These are phyloP conservation scores for Arachis hypogaea DNA, from an alignment of 306 rosid species.

Conservation along the genomic window DNA sequence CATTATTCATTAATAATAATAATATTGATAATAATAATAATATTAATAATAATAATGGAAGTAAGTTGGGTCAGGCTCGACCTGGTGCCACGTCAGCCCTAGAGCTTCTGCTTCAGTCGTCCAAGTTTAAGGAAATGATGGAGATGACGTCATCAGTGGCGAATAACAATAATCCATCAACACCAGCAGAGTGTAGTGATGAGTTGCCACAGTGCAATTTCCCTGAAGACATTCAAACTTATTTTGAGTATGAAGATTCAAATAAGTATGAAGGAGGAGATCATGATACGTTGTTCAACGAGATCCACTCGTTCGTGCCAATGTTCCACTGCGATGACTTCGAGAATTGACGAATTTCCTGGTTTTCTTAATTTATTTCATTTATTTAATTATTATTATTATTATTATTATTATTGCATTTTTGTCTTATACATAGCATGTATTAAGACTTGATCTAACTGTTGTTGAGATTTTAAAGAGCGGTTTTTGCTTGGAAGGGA, in stretches of 20 bases:
- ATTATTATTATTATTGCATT: background rate
- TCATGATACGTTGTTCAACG: conserved; percentile 59
- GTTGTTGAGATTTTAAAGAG: background rate
- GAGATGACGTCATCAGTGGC: conserved; percentile 56
- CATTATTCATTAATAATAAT: background rate
- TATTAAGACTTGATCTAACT: background rate
- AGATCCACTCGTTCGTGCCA: conserved; percentile 55
- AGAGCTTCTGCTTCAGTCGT: conserved; percentile 69
- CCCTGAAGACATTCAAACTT: conserved; percentile 83
- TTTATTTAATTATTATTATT: background rate
- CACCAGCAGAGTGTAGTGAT: conserved; percentile 22
- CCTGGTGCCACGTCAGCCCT: conserved; percentile 61
- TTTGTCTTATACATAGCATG: background rate
- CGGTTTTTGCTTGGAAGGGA: too few relatives aligned
- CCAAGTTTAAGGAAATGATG: conserved; percentile 81
- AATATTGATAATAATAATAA: background rate
- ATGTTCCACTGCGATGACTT: conserved; percentile 58
- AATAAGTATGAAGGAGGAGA: conserved; percentile 51
- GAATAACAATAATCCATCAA: conserved; percentile 17
- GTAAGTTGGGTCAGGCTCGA: conserved; percentile 28
- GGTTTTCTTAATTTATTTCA: background rate
- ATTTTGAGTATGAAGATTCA: conserved; percentile 68
- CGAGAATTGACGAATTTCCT: background rate
- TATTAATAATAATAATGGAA: background rate
- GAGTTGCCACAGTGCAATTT: conserved; percentile 50